Conservation (phyloP, 768 basidiomycete species). For the Boletus rubropictus region DNA sequence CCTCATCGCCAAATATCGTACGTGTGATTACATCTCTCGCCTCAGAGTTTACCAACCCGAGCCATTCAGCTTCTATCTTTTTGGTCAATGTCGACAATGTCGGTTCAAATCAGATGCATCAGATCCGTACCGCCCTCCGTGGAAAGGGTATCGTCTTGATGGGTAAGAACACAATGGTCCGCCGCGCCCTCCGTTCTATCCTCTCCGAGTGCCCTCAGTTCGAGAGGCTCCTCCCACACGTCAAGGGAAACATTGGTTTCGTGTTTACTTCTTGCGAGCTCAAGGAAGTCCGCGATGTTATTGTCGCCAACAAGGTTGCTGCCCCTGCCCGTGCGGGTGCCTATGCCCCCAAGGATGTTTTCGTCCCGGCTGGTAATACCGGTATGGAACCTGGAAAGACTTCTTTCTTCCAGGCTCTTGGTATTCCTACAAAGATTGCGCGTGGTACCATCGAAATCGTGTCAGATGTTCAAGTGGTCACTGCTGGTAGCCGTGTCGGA, state of each 20-base stretch:
- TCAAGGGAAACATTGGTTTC: slow-evolving; percentile 98
- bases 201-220: slow-evolving; percentile 87
- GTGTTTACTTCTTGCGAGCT: slow-evolving; percentile 92
- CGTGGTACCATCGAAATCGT: slow-evolving; percentile 99
- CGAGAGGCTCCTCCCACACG: slow-evolving; percentile 92
- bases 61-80: slow-evolving; percentile 85
- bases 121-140: slow-evolving; percentile 92
- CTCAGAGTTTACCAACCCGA: neutral
- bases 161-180: slow-evolving; percentile 99
- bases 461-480: slow-evolving; percentile 91
- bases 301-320: slow-evolving; percentile 95
- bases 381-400: slow-evolving; percentile 99
- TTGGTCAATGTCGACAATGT: slow-evolving; percentile 99
- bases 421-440: slow-evolving; percentile 99
- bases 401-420: slow-evolving; percentile 99
- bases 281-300: slow-evolving; percentile 90
- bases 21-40: slow-evolving; percentile 30
- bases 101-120: slow-evolving; percentile 99
- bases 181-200: slow-evolving; percentile 91
- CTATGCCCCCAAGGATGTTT: slow-evolving; percentile 86
- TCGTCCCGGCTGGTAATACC: slow-evolving; percentile 93
- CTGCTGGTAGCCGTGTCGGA: slow-evolving; percentile 89
- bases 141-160: slow-evolving; percentile 96
- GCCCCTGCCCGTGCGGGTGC: slow-evolving; percentile 99
- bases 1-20: slow-evolving; percentile 84